Percentiles rank a stretch among this genome's conserved stretches.
phyloP scores from a whole-genome alignment of 257 asterid species.

The Solanum tarijense region DNA sequence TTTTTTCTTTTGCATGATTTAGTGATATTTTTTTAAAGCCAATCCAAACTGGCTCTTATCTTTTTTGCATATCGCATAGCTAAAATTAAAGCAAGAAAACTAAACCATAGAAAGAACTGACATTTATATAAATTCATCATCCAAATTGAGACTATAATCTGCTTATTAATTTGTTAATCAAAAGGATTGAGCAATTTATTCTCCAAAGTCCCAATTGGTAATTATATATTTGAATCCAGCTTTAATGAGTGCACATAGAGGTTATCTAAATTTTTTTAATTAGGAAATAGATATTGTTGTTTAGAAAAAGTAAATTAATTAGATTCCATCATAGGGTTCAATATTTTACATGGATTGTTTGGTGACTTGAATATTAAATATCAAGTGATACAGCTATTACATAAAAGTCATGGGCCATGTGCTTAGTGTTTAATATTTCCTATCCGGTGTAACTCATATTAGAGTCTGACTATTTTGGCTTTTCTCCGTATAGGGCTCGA shows the following conservation, averaged over 20 bases:
- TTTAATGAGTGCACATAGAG: neutral
- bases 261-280: neutral
- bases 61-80: neutral
- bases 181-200: neutral
- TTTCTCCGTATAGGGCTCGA: rapidly evolving
- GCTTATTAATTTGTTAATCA: neutral
- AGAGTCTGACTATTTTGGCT: neutral
- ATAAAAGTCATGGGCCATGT: neutral
- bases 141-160: neutral
- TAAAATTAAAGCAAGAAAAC: neutral
- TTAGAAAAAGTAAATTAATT: neutral
- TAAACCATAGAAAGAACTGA: neutral
- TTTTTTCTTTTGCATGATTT: no score
- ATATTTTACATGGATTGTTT: neutral
- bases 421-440: neutral
- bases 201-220: neutral
- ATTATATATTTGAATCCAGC: neutral
- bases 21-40: no score
- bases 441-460: neutral
- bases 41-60: no score
- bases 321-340: neutral
- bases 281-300: neutral
- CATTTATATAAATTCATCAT: neutral
- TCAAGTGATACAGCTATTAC: neutral
- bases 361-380: neutral